Conservation (phyloP, 768 basidiomycete species). For the Crassisporium funariophilum region DNA sequence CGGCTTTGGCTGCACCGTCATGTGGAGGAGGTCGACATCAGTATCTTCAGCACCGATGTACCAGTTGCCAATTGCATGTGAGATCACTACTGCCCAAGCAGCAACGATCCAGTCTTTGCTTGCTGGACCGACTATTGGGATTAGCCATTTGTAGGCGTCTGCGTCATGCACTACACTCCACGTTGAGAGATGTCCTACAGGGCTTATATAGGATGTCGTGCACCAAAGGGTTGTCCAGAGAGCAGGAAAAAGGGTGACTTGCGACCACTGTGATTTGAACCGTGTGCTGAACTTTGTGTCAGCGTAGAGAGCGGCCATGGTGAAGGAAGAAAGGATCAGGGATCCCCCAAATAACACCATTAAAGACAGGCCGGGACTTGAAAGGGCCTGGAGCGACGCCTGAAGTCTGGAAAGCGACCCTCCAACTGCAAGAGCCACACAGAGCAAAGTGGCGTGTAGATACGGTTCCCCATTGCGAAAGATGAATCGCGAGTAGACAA, state of each 20-base stretch:
- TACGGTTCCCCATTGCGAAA: constrained; percentile 24
- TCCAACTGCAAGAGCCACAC: constrained; percentile 40
- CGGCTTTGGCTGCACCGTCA: constrained; percentile 7
- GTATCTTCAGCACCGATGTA: constrained; percentile 46
- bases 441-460: constrained; percentile 31
- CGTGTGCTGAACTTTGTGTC: constrained; percentile 37
- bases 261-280: constrained; percentile 39
- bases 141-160: constrained; percentile 65
- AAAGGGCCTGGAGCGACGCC: constrained; percentile 56
- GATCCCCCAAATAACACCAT: constrained; percentile 46
- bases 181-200: constrained; percentile 68
- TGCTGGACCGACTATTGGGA: constrained; percentile 55
- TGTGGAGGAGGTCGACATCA: constrained; percentile 13
- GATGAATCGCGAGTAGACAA: constrained; percentile 39
- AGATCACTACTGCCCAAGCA: constrained; percentile 72
- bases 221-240: constrained; percentile 71
- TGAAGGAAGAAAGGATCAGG: constrained; percentile 43
- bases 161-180: constrained; percentile 66
- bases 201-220: constrained; percentile 53
- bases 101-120: constrained; percentile 74
- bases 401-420: constrained; percentile 42
- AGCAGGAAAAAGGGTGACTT: constrained; percentile 62
- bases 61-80: constrained; percentile 56
- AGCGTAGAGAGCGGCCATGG: constrained; percentile 40
- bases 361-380: constrained; percentile 51